A percentile compares a stretch with the other conserved stretches of the same genome.
Conservation (phyloP, 2,329 filamentous ascomycete species). For the Cladobotryum mycophilum region DNA sequence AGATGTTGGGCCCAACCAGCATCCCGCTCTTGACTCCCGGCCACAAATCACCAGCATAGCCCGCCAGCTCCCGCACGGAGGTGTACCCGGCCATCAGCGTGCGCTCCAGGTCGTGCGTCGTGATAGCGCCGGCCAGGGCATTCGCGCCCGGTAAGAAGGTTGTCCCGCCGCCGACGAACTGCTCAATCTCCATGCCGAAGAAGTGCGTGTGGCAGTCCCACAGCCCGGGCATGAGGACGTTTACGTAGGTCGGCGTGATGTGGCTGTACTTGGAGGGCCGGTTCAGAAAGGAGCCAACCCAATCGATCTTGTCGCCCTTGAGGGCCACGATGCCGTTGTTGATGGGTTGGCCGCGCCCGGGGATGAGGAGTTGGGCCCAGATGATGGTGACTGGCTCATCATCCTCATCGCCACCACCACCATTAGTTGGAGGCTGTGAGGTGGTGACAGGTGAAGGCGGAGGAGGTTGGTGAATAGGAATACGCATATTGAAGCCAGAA, state of each 20-base stretch:
- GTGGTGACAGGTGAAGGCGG: slow-evolving; percentile 7
- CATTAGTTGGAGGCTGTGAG: slow-evolving; percentile 1
- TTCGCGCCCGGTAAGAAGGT: slow-evolving; percentile 11
- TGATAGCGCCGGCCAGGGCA: slow-evolving; percentile 13
- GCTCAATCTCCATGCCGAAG: slow-evolving; percentile 24
- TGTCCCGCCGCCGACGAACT: not conserved
- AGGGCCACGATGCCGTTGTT: slow-evolving; percentile 30
- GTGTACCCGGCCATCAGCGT: slow-evolving; percentile 42
- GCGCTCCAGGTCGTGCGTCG: slow-evolving; percentile 26
- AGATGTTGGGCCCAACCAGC: slow-evolving; percentile 43
- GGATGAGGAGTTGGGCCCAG: slow-evolving; percentile 29
- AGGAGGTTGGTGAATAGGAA: slow-evolving; percentile 7
- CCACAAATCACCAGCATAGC: slow-evolving; percentile 38
- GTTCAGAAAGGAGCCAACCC: slow-evolving; percentile 25
- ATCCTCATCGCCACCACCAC: not conserved
- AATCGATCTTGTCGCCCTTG: slow-evolving; percentile 30
- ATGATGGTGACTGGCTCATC: slow-evolving; percentile 15
- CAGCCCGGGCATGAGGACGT: slow-evolving; percentile 43
- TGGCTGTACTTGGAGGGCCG: slow-evolving; percentile 14
- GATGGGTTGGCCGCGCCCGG: slow-evolving; percentile 30
- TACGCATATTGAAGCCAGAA: slow-evolving; percentile 9
- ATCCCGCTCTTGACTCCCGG: slow-evolving; percentile 37
- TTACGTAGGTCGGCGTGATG: slow-evolving; percentile 30
- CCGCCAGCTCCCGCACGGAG: slow-evolving; percentile 42
- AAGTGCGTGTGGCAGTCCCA: slow-evolving; percentile 49